Conservation (phyloP, 208 protist species). For the Crithidia fasciculata region DNA sequence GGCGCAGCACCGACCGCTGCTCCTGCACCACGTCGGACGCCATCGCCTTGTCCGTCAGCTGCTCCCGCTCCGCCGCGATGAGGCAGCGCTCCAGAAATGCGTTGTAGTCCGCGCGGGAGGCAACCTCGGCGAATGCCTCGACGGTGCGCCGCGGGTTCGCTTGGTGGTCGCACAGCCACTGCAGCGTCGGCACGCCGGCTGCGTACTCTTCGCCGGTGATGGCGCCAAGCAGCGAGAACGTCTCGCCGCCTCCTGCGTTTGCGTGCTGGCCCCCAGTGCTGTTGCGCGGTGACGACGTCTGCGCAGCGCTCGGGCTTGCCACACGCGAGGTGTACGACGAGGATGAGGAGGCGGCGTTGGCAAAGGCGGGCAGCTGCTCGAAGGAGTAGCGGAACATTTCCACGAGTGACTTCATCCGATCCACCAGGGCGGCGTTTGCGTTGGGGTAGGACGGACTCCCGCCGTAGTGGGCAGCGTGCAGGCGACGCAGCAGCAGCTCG, state of each 20-base stretch:
- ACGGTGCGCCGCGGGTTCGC: conserved; percentile 29
- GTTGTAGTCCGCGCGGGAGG: conserved; percentile 81
- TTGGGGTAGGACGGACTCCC: conserved; percentile 33
- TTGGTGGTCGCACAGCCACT: conserved; percentile 53
- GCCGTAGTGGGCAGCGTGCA: conserved; percentile 50
- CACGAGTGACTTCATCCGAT: conserved; percentile 67
- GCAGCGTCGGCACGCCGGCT: conserved; percentile 37
- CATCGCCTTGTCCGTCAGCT: conserved; percentile 66
- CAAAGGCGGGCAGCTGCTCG: conserved; percentile 62
- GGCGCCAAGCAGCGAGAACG: background rate
- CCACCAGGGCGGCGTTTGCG: conserved; percentile 67
- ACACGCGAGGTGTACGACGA: background rate
- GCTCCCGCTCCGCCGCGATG: conserved; percentile 61
- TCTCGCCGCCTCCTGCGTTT: background rate
- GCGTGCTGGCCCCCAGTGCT: background rate
- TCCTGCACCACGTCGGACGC: conserved; percentile 37
- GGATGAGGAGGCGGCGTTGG: background rate
- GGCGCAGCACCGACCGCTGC: conserved; percentile 30
- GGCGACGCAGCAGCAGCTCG: conserved; percentile 70
- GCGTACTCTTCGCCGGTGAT: conserved; percentile 44
- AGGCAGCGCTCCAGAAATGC: conserved; percentile 76
- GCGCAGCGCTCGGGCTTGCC: conserved; percentile 16
- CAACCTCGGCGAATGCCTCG: conserved; percentile 80
- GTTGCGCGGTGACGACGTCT: conserved; percentile 5
- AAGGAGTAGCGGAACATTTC: conserved; percentile 63